Evolutionary conservation across 495 filamentous ascomycete genomes (phyloP), one percentile per base, ranked within the genome.

Genomic region (Hyaloscypha hepaticicola): DNA sequence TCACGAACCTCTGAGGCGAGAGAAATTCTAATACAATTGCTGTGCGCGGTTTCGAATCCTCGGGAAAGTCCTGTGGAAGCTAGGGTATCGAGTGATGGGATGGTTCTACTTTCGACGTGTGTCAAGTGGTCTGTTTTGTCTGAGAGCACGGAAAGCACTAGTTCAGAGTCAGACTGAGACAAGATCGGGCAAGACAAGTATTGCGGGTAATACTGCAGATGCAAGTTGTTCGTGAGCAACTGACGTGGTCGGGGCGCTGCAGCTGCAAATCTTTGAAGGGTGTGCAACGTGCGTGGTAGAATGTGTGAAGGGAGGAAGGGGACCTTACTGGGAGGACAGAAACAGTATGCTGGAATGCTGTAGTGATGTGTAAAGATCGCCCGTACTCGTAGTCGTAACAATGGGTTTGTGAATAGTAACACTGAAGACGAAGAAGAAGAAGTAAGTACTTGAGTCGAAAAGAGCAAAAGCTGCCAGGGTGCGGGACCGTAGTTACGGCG

Each of bases 131-230:
- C 52, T 64, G 1, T 58, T 27, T 45, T 16, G 12, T 4, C 19
- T 8, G 38, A 8, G 19, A 45, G 6, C 49, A 58, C 55, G 27
- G 63, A 66, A 59, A 58, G 67, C 25, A 55, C 68, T 70, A 63
- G 55, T 58, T 65, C 66, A 66, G 19, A 28, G 48, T 65, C 31
- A 45, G 33, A 50, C 61, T 49, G 63, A 66, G 62, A 66, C 62
- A 66, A 60, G 59, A 66, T 63, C 33, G 58, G 68, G 53, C 57
- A 58, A 65, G 63, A 55, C 33, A 65, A 60, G 50, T 60, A 64
- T 49, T 57, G 66, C 57, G 68, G 65, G 69, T 71, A 66, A 71
- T 71, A 71, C 69, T 28, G 58, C 69, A 71, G 69, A 34, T 61
- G 60, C 65, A 55, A 68, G 59, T 59, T 33, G 57, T 60, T 59